Evolutionary conservation across 2,329 filamentous ascomycete genomes (phyloP), one percentile per base, ranked within the genome.

Genomic region (Aspergillus bombycis): DNA sequence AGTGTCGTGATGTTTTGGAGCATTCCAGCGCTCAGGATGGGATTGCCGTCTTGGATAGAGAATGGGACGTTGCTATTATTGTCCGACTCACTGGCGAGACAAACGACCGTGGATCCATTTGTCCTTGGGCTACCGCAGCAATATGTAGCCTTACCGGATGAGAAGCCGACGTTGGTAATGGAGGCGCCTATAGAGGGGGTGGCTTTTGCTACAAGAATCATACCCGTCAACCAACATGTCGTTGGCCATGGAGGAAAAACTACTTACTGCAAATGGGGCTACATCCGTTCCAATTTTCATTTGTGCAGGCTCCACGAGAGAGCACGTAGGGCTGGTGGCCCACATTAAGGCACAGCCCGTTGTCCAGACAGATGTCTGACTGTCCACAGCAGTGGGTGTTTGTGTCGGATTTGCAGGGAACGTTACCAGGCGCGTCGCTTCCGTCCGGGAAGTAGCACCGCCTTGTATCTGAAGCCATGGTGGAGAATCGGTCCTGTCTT

Each of bases 371-470:
- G 55, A 76, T 66, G 21, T 67, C 66, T 10, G 48, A 61, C 4
- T 32, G 43, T 2, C 68, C 66, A 45, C 74, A 77, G 62, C 74
- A 77, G 2, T 63, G 64, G 10, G 72, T 71, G 61, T 67, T 60
- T 11, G 67, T 63, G 19, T 68, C 66, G 10, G 67, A 65, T 11
- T 71, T 68, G 60, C 74, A 77, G 16, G 75, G 74, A 1, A 70
- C 67, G 48, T 69, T 68, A 8, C 41, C 26, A 0, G 36, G 14
- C 6, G 72, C 70, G 4, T 50, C 14, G 3, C 61, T 58, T 16
- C 70, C 67, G n/a, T 72, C 61, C 3, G 74, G 74, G 14, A 67
- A 76, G 57, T 75, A 77, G 54, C 75, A 76, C 50, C 8, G 38
- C 5, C 38, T 41, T 41, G 38, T n/a, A n/a, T 41, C 38, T 3